Base-by-base conservation (phyloP, 371 early-diverging fungal genomes). In the Mucor saturninus region DNA sequence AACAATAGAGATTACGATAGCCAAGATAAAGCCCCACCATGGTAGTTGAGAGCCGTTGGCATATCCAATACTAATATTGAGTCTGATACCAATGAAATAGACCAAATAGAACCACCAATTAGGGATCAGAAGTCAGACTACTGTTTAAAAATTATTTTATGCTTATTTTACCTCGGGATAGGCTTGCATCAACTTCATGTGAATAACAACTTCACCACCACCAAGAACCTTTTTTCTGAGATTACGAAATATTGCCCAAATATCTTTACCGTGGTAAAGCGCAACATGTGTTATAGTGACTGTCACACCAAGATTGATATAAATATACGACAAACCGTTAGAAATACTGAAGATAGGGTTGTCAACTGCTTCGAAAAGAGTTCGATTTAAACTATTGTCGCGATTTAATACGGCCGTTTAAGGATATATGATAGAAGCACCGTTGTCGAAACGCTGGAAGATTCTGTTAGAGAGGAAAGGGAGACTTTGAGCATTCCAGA, bases 21-120 rank as follows among this genome's bases (percentile, higher is more conserved):
- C 92, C 6, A 93, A 59, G 5, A 92, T 45, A 21, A 92, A 76
- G 62, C 85, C 90, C 88, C 88, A 91, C 89, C 89, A 91, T 3
- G 85, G 84, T 5, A 86, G 64, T 13, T 75, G 80, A 68, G 86
- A 79, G 3, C 60, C 32, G 35, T 79, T 80, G 30, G 75, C 74
- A 55, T 90, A 88, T 40, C 87, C 83, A 1, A 86, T 71, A 21
- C 83, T 74, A 45, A 91, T 85, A 21, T 88, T 83, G n/a, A 89
- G 67, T 7, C 71, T 81, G 52, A 86, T 79, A 56, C 88, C 89
- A 6, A 79, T 51, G 2, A 82, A 64, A 61, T 91, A 91, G 35
- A 89, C 69, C 4, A 68, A 48, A 43, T 78, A 72, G 42, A 92
- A 93, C 94, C 94, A 93, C 87, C 87, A 88, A 38, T 76, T 75